phyloP scores from a whole-genome alignment of 2,329 filamentous ascomycete species.

The Botryosphaeria dothidea region DNA sequence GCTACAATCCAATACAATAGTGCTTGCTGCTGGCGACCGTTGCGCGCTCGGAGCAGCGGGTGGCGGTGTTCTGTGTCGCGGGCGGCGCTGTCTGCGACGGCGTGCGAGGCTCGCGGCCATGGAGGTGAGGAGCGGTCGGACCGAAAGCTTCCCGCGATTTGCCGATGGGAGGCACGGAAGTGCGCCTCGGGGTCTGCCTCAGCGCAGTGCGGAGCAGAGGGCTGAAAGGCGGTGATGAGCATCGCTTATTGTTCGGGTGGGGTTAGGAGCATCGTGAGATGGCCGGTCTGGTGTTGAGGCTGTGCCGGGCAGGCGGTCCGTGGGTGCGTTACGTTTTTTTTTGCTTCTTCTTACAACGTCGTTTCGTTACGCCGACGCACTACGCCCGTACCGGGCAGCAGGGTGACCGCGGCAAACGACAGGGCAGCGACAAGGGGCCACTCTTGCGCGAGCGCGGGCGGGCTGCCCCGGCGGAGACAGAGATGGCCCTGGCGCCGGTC shows the following conservation, averaged over 20 bases:
- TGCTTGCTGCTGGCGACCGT: slow-evolving; percentile 1
- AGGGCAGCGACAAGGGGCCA: not conserved
- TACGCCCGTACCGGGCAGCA: slow-evolving; percentile 11
- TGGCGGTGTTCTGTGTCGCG: not conserved
- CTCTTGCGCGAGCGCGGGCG: not conserved
- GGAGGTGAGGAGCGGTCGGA: not conserved
- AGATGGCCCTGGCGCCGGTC: slow-evolving; percentile 1
- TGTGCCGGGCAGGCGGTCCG: not conserved
- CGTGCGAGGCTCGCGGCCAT: too few relatives aligned
- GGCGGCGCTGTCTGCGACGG: not conserved
- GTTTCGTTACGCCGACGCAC: not conserved
- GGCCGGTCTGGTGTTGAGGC: slow-evolving; percentile 11
- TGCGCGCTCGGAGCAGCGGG: not conserved
- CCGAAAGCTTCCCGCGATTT: not conserved
- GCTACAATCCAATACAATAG: too few relatives aligned
- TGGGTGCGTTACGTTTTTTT: slow-evolving; percentile 1
- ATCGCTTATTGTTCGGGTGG: not conserved
- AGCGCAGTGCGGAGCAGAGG: not conserved
- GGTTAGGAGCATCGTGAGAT: slow-evolving; percentile 6
- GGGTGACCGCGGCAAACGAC: not conserved
- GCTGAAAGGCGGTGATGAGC: not conserved
- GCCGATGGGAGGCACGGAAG: not conserved
- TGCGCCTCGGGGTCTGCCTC: not conserved
- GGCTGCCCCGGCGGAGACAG: slow-evolving; percentile 7
- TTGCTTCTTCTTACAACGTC: not conserved